Base-by-base conservation (phyloP, 768 basidiomycete genomes). In the Sarcomyxa edulis region DNA sequence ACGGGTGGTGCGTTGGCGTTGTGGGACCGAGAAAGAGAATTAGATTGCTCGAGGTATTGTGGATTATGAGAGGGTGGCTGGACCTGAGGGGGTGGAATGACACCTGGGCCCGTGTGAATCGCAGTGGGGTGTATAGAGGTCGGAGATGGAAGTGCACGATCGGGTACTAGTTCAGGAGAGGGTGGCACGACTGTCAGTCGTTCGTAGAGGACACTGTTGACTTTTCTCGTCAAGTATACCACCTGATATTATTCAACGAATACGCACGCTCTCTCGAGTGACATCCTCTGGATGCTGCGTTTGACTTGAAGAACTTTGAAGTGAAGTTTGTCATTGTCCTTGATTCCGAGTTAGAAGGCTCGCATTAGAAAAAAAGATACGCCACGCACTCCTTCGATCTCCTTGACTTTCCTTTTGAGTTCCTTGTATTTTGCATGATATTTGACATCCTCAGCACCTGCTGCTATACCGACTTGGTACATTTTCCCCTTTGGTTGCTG, bases 261-360 rank as follows among this genome's bases (percentile, higher is more conserved):
- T n/a, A n/a, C 87, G 68, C 51, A 91, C 89, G 87, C 86, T 66
- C 89, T 71, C 62, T 92, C 89, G 41, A 92, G 68, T 61, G 88
- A 84, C 76, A 90, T 84, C 28, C 89, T 73, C 58, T 88, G 86
- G 29, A 92, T 88, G 52, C 77, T 82, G 50, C 81, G 79, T 60
- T 85, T 90, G 21, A 87, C 78, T 54, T 81, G 71, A 20, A 87
- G 65, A 25, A 89, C 77, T 58, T 88, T 86, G 69, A 81, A 78
- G 55, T 84, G 76, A 43, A 92, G 72, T 62, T 82, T 88, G 69
- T 91, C 89, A 61, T 92, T 92, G 62, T 91, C 87, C 89, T 92
- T 40, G 40, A 43, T 29, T 11, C 45, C 41, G 44, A n/a, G n/a
- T n/a, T n/a, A n/a, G n/a, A n/a, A n/a, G n/a, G n/a, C n/a, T n/a